Base-by-base conservation (phyloP, 2,329 filamentous ascomycete genomes). In the Clonostachys rosea region DNA sequence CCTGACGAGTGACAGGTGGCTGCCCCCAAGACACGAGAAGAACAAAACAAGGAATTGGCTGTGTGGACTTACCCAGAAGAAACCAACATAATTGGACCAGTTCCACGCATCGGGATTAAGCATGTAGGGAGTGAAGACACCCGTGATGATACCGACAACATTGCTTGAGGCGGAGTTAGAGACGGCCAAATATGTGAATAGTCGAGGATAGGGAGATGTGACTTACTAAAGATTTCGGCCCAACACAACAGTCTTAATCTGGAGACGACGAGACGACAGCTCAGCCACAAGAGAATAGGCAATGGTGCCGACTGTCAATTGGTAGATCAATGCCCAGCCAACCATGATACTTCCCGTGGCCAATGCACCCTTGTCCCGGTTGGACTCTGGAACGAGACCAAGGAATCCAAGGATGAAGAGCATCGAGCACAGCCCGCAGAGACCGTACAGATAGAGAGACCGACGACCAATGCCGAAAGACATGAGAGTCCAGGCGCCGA, bases 221-320 rank as follows among this genome's bases (percentile, higher is more conserved):
- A 69, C 75, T 65, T 64, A 79, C 76, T 87, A 88, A 42, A 90
- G 70, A 56, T 89, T 88, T 47, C 91, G 86, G 2, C 87, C 90
- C 3, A 96, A 78, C 1, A 94, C 91, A 18, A 95, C 87, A 1
- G 91, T 95, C 73, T 96, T 96, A 71, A 95, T 91, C 60, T 91
- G 87, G 34, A 96, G 76, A 3, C 91, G 80, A 13, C 88, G 81
- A 1, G 89, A 90, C 0, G 89, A 91, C 18, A 96, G 68, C 64
- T 96, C 91, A 1, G 87, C 82, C 5, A 96, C 91, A 11, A 96
- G 79, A 0, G 89, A 94, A 69, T 95, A 96, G 66, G 87, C 90
- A 8, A 95, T 89, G 0, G 91, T 94, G 37, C 91, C 91, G 43
- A 96, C 90, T 0, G 89, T 88, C 43, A 92, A 75, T 63, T 96